These are phyloP conservation scores for Posidonia oceanica DNA, from an alignment of 116 monocot genomes.

Conservation along the genomic window DNA sequence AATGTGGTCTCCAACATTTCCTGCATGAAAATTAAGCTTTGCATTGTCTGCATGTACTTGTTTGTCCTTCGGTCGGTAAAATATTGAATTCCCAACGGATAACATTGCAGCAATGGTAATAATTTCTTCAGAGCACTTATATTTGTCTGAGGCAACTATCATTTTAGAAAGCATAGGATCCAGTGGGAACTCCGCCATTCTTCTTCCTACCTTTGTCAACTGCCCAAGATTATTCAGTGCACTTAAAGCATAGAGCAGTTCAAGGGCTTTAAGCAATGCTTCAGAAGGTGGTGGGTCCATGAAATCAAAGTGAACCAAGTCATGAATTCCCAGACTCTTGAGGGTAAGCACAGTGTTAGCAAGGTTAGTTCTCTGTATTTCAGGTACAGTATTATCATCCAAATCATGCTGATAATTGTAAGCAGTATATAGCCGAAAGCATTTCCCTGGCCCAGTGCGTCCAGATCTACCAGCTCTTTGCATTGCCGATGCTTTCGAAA, in stretches of 20 bases:
- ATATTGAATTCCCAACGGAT: conserved; percentile 96
- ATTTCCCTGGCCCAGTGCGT: conserved; percentile 97
- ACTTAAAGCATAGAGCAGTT: conserved; percentile 83
- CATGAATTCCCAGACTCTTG: conserved; percentile 85
- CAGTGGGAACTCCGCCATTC: conserved; percentile 97
- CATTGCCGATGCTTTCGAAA: conserved; percentile 92
- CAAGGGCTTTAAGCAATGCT: conserved; percentile 82
- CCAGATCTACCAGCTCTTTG: conserved; percentile 98
- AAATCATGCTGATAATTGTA: conserved; percentile 91
- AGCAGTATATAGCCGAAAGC: conserved; percentile 80
- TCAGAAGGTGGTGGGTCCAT: conserved; percentile 99
- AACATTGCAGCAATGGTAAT: conserved; percentile 86
- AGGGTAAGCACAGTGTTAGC: conserved; percentile 96
- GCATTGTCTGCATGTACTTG: conserved; percentile 99
- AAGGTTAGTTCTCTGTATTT: conserved; percentile 92
- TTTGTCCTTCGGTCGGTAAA: conserved; percentile 97
- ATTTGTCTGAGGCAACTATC: conserved; percentile 95
- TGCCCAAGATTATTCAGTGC: conserved; percentile 81
- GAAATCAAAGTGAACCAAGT: conserved; percentile 95
- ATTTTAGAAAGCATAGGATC: conserved; percentile 99
- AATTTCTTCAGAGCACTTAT: conserved; percentile 81
- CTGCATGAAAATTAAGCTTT: conserved; percentile 86
- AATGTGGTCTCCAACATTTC: conserved; percentile 98
- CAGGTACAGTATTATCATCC: conserved; percentile 89
- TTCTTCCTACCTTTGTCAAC: conserved; percentile 88